Evolutionary conservation across 257 asterid genomes (phyloP).

Genomic region (Solanum piurae): DNA sequence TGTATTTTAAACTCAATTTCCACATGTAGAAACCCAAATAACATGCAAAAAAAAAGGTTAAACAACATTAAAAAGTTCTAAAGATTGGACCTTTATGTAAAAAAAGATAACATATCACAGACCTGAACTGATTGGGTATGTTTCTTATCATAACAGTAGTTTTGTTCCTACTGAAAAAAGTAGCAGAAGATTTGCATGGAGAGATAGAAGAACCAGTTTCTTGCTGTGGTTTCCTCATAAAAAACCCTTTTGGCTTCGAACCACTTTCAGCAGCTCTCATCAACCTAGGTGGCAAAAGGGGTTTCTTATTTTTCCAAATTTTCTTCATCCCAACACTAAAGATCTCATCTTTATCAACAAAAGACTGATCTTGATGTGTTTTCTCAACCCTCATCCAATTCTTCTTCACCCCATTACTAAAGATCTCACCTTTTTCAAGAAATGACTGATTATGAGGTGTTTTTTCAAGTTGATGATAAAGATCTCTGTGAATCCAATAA

Average conservation of each 20-base stretch:
- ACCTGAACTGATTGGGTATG: constrained; percentile 7
- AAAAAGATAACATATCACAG: neutral
- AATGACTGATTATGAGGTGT: neutral
- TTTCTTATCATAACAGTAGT: constrained; percentile 9
- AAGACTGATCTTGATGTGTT: neutral
- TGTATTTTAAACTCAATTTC: neutral
- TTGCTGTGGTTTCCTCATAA: neutral
- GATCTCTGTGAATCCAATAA: neutral
- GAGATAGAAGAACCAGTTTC: neutral
- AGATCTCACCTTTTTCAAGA: neutral
- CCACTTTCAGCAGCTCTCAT: neutral
- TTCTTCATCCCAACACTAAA: neutral
- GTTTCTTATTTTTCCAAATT: neutral
- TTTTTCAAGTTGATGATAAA: neutral
- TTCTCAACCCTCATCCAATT: neutral
- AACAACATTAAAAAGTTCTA: neutral
- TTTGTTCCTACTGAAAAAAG: neutral
- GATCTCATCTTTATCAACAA: neutral
- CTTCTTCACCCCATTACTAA: neutral
- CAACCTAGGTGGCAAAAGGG: neutral
- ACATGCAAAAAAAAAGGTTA: neutral
- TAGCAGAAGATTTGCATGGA: neutral
- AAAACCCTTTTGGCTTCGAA: neutral
- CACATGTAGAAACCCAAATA: neutral
- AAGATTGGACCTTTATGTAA: neutral